Conservation (phyloP, 2,329 filamentous ascomycete species). For the Ophiostoma ulmi region DNA sequence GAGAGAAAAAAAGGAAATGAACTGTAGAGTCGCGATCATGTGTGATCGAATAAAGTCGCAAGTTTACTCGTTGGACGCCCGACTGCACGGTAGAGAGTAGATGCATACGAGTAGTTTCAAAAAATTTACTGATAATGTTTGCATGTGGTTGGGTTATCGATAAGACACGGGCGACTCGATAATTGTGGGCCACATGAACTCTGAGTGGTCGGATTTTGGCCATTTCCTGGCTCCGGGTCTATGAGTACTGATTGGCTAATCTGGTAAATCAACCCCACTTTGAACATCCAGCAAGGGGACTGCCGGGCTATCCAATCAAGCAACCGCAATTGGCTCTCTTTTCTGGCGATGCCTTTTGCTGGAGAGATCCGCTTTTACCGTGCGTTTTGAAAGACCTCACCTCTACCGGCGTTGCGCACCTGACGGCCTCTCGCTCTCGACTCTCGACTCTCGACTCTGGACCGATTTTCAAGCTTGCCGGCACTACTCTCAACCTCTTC, state of each 20-base stretch:
- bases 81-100: not conserved
- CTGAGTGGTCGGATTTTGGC: not conserved
- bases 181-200: not conserved
- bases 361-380: constrained; percentile 15
- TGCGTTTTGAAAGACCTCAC: constrained; percentile 18
- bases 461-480: not conserved
- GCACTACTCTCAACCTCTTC: not conserved
- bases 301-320: constrained; percentile 16
- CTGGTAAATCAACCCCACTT: not conserved
- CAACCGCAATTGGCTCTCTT: constrained; percentile 10
- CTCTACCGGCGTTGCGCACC: not conserved
- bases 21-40: no score
- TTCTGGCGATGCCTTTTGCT: constrained; percentile 12
- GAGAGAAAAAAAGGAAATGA: not conserved
- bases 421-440: not conserved
- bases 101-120: not conserved
- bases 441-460: not conserved
- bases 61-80: not conserved
- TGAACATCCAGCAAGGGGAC: not conserved
- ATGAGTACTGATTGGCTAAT: not conserved
- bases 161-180: constrained; percentile 15
- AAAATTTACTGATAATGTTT: constrained; percentile 16
- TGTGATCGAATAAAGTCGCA: not conserved
- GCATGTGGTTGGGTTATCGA: constrained; percentile 14
- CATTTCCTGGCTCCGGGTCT: not conserved